A percentile compares a stretch with the other conserved stretches of the same genome.
phyloP scores from a whole-genome alignment of 495 filamentous ascomycete genomes.

The Hypoxylon fuscum region DNA sequence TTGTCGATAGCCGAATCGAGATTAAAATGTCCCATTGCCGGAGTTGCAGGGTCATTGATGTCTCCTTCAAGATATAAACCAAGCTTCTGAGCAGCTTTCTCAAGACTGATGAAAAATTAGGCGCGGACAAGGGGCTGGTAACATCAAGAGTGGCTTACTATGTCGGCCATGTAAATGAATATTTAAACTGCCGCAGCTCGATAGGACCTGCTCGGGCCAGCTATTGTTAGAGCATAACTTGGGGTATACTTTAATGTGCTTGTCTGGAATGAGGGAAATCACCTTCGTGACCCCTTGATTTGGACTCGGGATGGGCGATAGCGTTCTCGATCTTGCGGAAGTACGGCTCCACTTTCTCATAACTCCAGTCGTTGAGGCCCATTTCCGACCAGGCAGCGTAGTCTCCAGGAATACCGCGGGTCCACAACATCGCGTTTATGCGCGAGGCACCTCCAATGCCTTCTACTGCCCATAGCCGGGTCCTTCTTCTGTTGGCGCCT shows the following conservation, averaged over 20 bases:
- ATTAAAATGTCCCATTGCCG: slow-evolving; percentile 32
- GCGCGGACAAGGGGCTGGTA: background rate
- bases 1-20: slow-evolving; percentile 38
- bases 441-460: slow-evolving; percentile 40
- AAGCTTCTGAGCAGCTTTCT: slow-evolving; percentile 15
- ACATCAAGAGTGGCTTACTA: slow-evolving; percentile 1
- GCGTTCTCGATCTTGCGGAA: slow-evolving; percentile 37
- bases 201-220: slow-evolving; percentile 19
- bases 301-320: slow-evolving; percentile 10
- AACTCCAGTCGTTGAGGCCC: slow-evolving; percentile 40
- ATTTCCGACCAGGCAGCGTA: slow-evolving; percentile 41
- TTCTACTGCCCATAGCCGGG: slow-evolving; percentile 36
- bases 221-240: background rate
- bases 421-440: slow-evolving; percentile 42
- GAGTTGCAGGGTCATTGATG: slow-evolving; percentile 26
- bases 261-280: background rate
- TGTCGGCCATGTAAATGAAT: slow-evolving; percentile 9
- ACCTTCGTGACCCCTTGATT: slow-evolving; percentile 34
- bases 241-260: background rate
- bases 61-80: slow-evolving; percentile 30
- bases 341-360: slow-evolving; percentile 42
- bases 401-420: slow-evolving; percentile 35
- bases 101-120: slow-evolving; percentile 6
- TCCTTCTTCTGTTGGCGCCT: slow-evolving; percentile 7
- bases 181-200: slow-evolving; percentile 6